Conservation (phyloP, 2,329 filamentous ascomycete genomes). For the Claviceps sp. region DNA sequence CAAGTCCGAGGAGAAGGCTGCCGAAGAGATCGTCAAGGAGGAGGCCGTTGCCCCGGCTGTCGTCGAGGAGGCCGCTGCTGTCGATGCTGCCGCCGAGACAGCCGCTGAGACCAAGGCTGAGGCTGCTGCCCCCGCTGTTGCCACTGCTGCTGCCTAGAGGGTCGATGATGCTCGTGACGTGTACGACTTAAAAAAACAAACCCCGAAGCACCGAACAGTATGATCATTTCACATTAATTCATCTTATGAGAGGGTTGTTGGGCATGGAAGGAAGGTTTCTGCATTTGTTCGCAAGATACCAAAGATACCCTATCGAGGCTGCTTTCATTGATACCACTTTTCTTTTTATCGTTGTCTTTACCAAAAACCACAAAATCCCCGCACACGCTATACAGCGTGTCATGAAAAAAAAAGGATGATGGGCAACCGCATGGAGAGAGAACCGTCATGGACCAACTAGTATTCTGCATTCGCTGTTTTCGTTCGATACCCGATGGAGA, state of each 20-base stretch:
- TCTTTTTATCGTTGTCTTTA: conserved; percentile 15
- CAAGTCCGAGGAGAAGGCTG: conserved; percentile 30
- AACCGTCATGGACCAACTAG: conserved; percentile 9
- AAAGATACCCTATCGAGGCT: conserved; percentile 42
- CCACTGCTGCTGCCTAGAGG: conserved; percentile 39
- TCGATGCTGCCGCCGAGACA: conserved; percentile 13
- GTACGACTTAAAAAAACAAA: conserved; percentile 13
- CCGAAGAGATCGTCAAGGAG: conserved; percentile 21
- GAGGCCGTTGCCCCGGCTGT: conserved; percentile 15
- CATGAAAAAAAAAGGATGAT: conserved; percentile 10
- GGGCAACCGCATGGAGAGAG: not conserved
- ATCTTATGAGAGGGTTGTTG: conserved; percentile 24
- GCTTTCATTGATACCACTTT: conserved; percentile 31
- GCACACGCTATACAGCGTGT: conserved; percentile 7
- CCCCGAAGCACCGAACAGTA: conserved; percentile 10
- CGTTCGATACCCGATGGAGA: conserved; percentile 26
- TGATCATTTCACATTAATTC: conserved; percentile 13
- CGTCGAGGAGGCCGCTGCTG: conserved; percentile 14
- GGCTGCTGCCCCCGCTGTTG: conserved; percentile 29
- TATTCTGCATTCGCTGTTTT: conserved; percentile 18
- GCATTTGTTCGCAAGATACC: conserved; percentile 39
- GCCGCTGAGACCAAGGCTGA: conserved; percentile 30
- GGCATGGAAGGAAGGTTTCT: conserved; percentile 36
- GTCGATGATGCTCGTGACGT: conserved; percentile 12
- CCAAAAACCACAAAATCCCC: conserved; percentile 9